Base-by-base conservation (phyloP, 2,329 filamentous ascomycete species). In the Talaromyces sp. region DNA sequence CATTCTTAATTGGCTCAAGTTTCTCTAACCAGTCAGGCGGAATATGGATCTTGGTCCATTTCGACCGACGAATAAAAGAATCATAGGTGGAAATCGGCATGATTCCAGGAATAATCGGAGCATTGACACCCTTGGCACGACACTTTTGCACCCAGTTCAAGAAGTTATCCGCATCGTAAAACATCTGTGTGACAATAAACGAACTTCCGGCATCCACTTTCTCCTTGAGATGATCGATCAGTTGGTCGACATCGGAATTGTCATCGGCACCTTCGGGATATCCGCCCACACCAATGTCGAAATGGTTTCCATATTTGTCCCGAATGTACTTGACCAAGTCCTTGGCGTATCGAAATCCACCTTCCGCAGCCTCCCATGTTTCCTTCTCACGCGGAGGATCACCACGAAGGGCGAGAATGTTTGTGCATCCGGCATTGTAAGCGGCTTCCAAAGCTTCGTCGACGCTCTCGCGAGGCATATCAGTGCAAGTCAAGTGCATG, bases 161-260 rank as follows among this genome's bases (percentile, higher is more conserved):
- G 78, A 99, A 99, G 73, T 95, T 94, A 71, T 99, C 94, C 56
- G 87, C 93, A 72, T 99, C 94, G 81, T 99, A 99, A 79, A 98
- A 98, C 95, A 99, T 99, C 79, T 99, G 95, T 0, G 95, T 98
- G 59, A 99, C 91, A 66, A 99, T 90, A 74, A 98, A 99, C 6
- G 90, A 89, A 65, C 89, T 93, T 57, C 95, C 95, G 63, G 91
- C 91, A 73, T 99, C 95, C 36, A 98, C 89, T 81, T 99, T 99
- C 76, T 98, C 90, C 80, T 98, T 98, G 72, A 99, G 79, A 75
- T 98, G 95, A 66, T 95, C 89, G 65, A 99, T 86, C 70, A 99
- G 83, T 63, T 86, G 78, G 54, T 96, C 92, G 59, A 92, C 89
- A 70, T 96, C 88, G 69, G 91, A 87, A 74, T 96, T 92, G 75